Percentiles rank a stretch among this genome's conserved stretches.
phyloP scores from a whole-genome alignment of 768 basidiomycete species.

The Lepiota subincarnata region DNA sequence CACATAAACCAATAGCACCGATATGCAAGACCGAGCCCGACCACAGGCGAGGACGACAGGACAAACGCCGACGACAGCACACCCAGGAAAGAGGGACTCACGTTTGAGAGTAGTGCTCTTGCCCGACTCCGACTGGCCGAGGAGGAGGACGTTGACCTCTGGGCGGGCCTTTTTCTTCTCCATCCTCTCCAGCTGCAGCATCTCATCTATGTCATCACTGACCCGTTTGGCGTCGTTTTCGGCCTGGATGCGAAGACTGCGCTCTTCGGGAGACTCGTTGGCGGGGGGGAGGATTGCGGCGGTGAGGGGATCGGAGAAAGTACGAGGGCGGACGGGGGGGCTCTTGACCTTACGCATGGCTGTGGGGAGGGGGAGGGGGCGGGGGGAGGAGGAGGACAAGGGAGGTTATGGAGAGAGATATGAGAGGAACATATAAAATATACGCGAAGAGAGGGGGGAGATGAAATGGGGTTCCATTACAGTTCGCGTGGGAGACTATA shows the following conservation, averaged over 20 bases:
- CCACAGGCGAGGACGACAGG: constrained; percentile 6
- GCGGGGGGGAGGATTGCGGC: constrained; percentile 64
- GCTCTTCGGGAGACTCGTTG: constrained; percentile 66
- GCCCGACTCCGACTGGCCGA: constrained; percentile 87
- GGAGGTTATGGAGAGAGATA: constrained; percentile 18
- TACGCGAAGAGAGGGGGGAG: background rate
- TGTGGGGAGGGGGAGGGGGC: constrained; percentile 21
- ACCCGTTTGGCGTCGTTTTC: constrained; percentile 71
- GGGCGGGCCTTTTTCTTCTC: constrained; percentile 56
- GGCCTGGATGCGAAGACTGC: constrained; percentile 57
- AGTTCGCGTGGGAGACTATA: background rate
- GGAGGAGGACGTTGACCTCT: constrained; percentile 72
- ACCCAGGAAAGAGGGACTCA: constrained; percentile 39
- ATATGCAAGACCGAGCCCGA: background rate
- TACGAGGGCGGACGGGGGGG: constrained; percentile 32
- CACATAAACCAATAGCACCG: constrained; percentile 5
- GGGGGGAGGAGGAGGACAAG: constrained; percentile 22
- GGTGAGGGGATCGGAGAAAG: constrained; percentile 67
- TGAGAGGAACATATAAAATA: constrained; percentile 10
- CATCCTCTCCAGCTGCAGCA: constrained; percentile 62
- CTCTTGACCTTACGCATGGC: constrained; percentile 38
- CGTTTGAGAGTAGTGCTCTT: constrained; percentile 88
- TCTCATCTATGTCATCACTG: constrained; percentile 76
- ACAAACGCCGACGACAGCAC: constrained; percentile 7
- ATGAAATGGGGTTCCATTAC: constrained; percentile 1